phyloP scores from a whole-genome alignment of 2,329 filamentous ascomycete species.

The Zymoseptoria ardabiliae region DNA sequence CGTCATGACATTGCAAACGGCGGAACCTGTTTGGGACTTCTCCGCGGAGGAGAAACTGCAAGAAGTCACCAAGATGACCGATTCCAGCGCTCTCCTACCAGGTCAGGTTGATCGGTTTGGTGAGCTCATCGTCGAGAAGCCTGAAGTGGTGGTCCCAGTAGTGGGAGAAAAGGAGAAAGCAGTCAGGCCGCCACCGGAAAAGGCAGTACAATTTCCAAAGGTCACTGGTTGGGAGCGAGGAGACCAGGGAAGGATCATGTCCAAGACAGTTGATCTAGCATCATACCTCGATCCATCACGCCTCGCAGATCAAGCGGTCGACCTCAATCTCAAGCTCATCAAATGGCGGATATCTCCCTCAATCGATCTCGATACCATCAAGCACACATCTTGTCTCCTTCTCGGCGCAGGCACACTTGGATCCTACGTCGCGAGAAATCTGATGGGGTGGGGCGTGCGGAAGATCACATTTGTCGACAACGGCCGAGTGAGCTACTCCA shows the following conservation, averaged over 20 bases:
- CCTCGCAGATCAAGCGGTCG: constrained; percentile 87
- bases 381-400: constrained; percentile 80
- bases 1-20: constrained; percentile 61
- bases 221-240: constrained; percentile 94
- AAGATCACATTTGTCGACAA: constrained; percentile 97
- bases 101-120: constrained; percentile 27
- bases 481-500: constrained; percentile 87
- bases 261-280: constrained; percentile 72
- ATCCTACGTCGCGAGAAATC: constrained; percentile 82
- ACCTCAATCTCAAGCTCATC: constrained; percentile 95
- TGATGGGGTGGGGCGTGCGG: constrained; percentile 91
- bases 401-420: constrained; percentile 90
- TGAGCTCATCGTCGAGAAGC: constrained; percentile 23
- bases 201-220: constrained; percentile 52
- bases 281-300: constrained; percentile 88
- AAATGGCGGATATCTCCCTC: constrained; percentile 94
- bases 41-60: constrained; percentile 14
- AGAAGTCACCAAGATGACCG: constrained; percentile 20
- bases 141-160: constrained; percentile 2
- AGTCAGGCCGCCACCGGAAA: constrained; percentile 33
- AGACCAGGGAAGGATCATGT: constrained; percentile 65
- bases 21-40: constrained; percentile 32
- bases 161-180: constrained; percentile 21
- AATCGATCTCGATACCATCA: constrained; percentile 80
- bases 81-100: constrained; percentile 23